These are phyloP conservation scores for Amanita phalloides DNA, from an alignment of 768 basidiomycete species.

Conservation along the genomic window DNA sequence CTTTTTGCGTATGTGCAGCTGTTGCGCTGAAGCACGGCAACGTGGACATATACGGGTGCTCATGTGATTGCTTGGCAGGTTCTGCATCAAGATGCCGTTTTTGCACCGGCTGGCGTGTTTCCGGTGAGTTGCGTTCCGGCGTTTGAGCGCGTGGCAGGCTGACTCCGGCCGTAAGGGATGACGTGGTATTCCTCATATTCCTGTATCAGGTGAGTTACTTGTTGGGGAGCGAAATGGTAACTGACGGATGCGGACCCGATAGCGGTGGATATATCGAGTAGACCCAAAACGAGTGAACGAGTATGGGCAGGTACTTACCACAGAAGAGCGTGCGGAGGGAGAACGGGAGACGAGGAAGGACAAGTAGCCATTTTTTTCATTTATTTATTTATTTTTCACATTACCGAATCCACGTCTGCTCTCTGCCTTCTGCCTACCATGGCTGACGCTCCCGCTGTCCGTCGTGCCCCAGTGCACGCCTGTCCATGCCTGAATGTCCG, in stretches of 20 bases:
- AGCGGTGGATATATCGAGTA: slow-evolving; percentile 97
- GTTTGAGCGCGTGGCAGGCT: slow-evolving; percentile 11
- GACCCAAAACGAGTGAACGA: slow-evolving; percentile 95
- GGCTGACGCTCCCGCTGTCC: slow-evolving; percentile 17
- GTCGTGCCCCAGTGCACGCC: slow-evolving; percentile 25
- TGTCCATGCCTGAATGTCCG: slow-evolving; percentile 70
- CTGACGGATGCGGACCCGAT: slow-evolving; percentile 14
- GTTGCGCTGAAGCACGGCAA: not conserved
- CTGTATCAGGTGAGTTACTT: slow-evolving; percentile 71
- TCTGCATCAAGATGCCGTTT: slow-evolving; percentile 95
- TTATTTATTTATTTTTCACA: slow-evolving; percentile 7
- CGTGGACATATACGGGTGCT: slow-evolving; percentile 3
- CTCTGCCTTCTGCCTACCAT: slow-evolving; percentile 15
- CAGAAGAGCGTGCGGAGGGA: slow-evolving; percentile 32
- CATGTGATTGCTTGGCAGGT: slow-evolving; percentile 33
- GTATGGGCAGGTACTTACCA: slow-evolving; percentile 76
- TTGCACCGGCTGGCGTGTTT: slow-evolving; percentile 87
- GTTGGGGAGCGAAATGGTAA: not conserved
- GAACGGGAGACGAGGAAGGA: slow-evolving; percentile 48
- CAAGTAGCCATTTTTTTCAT: slow-evolving; percentile 18
- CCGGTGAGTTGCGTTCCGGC: slow-evolving; percentile 28
- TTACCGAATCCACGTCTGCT: slow-evolving; percentile 24
- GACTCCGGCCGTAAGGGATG: slow-evolving; percentile 40
- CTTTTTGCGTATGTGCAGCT: slow-evolving; percentile 63
- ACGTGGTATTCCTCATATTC: slow-evolving; percentile 86